phyloP scores from a whole-genome alignment of 2,329 filamentous ascomycete genomes.

The Colletotrichum melonis region DNA sequence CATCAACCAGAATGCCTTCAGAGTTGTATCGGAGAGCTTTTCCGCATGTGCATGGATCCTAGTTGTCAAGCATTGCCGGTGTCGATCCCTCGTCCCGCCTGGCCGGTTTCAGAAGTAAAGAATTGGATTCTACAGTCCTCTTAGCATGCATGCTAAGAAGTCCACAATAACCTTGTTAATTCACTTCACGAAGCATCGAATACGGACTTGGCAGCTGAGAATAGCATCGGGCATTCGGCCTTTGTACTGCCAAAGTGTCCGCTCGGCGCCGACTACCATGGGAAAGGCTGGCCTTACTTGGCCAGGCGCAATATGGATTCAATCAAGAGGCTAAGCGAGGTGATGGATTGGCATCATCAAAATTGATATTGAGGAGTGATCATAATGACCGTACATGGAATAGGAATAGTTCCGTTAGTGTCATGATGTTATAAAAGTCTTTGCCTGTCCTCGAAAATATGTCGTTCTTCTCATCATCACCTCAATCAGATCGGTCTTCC shows the following conservation, averaged over 20 bases:
- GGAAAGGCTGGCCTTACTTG: not conserved
- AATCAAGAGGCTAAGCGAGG: not conserved
- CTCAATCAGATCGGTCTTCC: not conserved
- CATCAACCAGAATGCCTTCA: not conserved
- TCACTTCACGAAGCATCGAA: not conserved
- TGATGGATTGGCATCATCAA: too few relatives aligned
- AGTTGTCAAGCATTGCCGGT: not conserved
- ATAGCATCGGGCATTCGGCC: not conserved
- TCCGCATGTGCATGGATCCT: not conserved
- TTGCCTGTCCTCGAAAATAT: not conserved
- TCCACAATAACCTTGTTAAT: not conserved
- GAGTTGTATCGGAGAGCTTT: not conserved
- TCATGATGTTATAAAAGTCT: not conserved
- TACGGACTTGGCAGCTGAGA: constrained; percentile 5
- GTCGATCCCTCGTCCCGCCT: not conserved
- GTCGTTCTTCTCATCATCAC: not conserved
- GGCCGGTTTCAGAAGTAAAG: not conserved
- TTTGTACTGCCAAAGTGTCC: not conserved
- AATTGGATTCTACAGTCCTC: not conserved
- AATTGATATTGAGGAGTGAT: not conserved
- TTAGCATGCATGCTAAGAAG: not conserved
- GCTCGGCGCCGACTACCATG: not conserved
- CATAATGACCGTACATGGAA: not conserved
- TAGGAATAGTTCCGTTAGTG: not conserved
- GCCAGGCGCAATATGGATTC: not conserved